A percentile compares a stretch with the other conserved stretches of the same genome.
Conservation (phyloP, 192 early-diverging fungal species). For the Geranomyces variabilis region DNA sequence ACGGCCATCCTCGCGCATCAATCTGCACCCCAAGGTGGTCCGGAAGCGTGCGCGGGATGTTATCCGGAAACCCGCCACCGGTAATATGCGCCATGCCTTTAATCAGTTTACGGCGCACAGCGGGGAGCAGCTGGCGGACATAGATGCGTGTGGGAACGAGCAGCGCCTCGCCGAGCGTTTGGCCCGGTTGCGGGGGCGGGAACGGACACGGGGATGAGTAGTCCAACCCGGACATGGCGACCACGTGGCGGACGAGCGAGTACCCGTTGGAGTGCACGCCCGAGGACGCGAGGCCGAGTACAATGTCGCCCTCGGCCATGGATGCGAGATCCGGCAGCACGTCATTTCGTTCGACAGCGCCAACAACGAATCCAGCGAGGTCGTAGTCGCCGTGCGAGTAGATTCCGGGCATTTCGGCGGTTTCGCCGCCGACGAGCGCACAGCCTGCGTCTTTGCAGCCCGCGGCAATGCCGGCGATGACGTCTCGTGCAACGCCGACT, state of each 20-base stretch:
- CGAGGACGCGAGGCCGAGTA: constrained; percentile 92
- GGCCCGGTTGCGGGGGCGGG: constrained; percentile 46
- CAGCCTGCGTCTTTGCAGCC: constrained; percentile 89
- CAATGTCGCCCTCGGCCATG: constrained; percentile 78
- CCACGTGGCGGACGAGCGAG: constrained; percentile 93
- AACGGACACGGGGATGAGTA: constrained; percentile 86
- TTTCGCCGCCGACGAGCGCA: constrained; percentile 98
- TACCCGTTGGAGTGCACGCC: constrained; percentile 99
- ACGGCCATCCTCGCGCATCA: constrained; percentile 78
- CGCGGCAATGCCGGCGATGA: constrained; percentile 91
- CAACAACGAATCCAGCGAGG: constrained; percentile 95
- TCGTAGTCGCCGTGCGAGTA: constrained; percentile 79
- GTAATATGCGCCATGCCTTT: constrained; percentile 99
- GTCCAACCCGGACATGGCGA: constrained; percentile 66
- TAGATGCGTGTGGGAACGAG: constrained; percentile 96
- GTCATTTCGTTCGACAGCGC: constrained; percentile 88
- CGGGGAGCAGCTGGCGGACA: constrained; percentile 87
- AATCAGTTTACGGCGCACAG: constrained; percentile 71
- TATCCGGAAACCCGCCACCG: constrained; percentile 97
- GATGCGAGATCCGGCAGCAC: constrained; percentile 82
- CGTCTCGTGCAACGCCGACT: constrained; percentile 85
- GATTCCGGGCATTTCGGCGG: constrained; percentile 98
- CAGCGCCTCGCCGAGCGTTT: constrained; percentile 80
- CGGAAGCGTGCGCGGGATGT: constrained; percentile 95
- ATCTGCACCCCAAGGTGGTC: constrained; percentile 76